phyloP scores from a whole-genome alignment of 805 yeast species.

The Zygotorulaspora danielsina region DNA sequence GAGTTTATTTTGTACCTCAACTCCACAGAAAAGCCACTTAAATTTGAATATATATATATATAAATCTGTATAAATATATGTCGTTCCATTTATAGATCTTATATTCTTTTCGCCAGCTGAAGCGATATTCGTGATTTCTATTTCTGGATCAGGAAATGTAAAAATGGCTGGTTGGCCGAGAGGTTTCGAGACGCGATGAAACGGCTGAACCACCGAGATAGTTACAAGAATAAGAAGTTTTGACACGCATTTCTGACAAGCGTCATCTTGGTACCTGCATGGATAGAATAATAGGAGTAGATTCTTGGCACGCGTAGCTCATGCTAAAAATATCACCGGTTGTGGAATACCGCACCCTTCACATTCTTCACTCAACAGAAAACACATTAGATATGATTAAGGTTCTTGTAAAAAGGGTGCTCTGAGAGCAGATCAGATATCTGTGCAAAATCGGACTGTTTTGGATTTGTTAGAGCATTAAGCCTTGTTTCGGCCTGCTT shows the following conservation, averaged over 20 bases:
- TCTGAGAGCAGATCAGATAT: conserved; percentile 19
- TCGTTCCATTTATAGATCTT: neutral
- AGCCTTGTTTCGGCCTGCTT: conserved; percentile 24
- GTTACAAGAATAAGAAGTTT: neutral
- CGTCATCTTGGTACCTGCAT: no score
- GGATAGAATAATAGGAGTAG: no score
- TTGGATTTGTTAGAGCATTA: conserved; percentile 10
- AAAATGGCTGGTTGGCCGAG: conserved; percentile 2
- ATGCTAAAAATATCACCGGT: no score
- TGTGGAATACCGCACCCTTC: no score
- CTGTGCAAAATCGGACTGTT: neutral
- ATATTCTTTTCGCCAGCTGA: conserved; percentile 2
- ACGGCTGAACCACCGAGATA: neutral
- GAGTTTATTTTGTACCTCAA: no score
- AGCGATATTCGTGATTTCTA: neutral
- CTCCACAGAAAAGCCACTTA: no score
- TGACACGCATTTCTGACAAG: neutral
- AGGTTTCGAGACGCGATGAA: neutral
- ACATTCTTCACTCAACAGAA: no score
- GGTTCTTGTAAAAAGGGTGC: conserved; percentile 21
- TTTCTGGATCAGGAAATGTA: conserved; percentile 2
- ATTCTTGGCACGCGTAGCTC: no score
- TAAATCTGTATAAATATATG: neutral
- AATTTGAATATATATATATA: neutral
- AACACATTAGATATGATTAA: no score